Evolutionary conservation across 1,284 basidiomycete genomes (phyloP).

Genomic region (Porodaedalea pini): DNA sequence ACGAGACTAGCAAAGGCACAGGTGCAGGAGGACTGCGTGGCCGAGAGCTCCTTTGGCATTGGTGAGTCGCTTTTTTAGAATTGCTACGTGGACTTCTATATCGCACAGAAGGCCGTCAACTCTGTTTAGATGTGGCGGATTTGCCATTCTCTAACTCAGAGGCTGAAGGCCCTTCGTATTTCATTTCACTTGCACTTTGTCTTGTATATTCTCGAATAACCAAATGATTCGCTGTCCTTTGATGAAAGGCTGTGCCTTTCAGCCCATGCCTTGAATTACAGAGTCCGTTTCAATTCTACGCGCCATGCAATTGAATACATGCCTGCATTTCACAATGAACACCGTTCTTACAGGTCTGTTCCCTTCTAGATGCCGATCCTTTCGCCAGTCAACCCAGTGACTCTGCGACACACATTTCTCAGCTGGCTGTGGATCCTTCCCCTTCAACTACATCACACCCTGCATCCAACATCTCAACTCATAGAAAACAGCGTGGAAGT

Average conservation of each 20-base stretch:
- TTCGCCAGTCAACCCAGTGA: conserved; percentile 17
- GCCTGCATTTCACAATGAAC: neutral
- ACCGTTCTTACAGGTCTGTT: neutral
- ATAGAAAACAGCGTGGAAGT: conserved; percentile 17
- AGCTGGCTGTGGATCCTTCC: neutral
- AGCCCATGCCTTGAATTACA: too few relatives aligned
- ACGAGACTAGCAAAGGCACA: neutral
- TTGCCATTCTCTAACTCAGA: too few relatives aligned
- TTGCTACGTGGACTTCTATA: neutral
- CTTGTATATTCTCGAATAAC: too few relatives aligned
- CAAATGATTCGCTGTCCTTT: too few relatives aligned
- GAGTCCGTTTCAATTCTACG: too few relatives aligned
- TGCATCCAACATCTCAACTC: neutral
- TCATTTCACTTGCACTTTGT: too few relatives aligned
- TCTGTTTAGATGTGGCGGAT: neutral
- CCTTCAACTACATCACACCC: neutral
- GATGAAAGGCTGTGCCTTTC: too few relatives aligned
- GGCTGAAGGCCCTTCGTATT: too few relatives aligned
- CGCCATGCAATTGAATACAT: neutral
- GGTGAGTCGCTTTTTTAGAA: conserved; percentile 14
- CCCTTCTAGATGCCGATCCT: conserved; percentile 17
- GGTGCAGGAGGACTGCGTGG: neutral
- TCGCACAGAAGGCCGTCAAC: neutral
- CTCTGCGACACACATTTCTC: conserved; percentile 3
- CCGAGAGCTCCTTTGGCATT: conserved; percentile 18